These are phyloP conservation scores for Colletotrichum sp. DNA, from an alignment of 2,329 filamentous ascomycete species.

Conservation along the genomic window DNA sequence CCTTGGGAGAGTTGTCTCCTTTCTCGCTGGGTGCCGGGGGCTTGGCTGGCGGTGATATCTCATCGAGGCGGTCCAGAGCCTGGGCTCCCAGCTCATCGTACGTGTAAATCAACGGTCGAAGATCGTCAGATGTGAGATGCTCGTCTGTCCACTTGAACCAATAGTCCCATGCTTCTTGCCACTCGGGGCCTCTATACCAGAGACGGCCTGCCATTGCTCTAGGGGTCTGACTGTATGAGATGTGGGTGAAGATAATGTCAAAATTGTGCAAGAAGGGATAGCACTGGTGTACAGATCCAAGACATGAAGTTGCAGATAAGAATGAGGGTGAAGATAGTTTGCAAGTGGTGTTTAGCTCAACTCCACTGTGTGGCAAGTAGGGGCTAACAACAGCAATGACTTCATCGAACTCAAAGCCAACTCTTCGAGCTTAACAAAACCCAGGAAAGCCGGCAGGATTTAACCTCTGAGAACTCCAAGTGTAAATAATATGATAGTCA, in stretches of 20 bases:
- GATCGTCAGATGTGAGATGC: conserved; percentile 65
- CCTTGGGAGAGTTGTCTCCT: conserved; percentile 30
- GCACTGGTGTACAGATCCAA: neutral
- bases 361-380: neutral
- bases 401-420: conserved; percentile 7
- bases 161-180: conserved; percentile 60
- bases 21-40: conserved; percentile 36
- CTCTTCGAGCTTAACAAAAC: neutral
- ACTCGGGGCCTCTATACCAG: conserved; percentile 19
- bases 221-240: neutral
- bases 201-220: conserved; percentile 15
- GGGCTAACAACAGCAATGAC: neutral
- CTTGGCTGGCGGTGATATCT: conserved; percentile 55
- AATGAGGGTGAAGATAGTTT: neutral
- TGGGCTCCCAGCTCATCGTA: conserved; percentile 75
- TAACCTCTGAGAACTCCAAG: neutral
- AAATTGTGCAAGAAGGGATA: neutral
- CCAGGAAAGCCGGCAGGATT: neutral
- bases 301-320: neutral
- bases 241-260: neutral
- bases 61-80: conserved; percentile 67
- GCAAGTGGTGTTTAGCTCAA: neutral
- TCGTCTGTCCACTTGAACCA: conserved; percentile 72
- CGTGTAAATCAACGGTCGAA: conserved; percentile 64
- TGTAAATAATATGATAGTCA: neutral